Conservation (phyloP, 345 rosid genomes). For the Boechera retrofracta region DNA sequence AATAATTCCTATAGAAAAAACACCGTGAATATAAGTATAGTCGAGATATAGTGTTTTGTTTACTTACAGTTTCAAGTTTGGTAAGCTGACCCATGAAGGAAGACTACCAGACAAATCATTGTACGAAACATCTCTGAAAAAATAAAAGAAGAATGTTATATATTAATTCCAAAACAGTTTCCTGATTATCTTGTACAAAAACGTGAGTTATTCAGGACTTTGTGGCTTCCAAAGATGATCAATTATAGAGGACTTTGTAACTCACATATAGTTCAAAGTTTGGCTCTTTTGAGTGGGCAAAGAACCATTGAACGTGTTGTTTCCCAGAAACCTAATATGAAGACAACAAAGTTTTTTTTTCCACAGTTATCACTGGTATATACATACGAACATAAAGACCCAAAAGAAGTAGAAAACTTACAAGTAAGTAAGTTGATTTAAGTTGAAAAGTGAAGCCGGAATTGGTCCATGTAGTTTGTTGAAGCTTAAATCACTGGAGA, state of each 20-base stretch:
- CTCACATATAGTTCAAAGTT: constrained; percentile 58
- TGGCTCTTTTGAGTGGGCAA: constrained; percentile 59
- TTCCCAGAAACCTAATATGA: constrained; percentile 58
- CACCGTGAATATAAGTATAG: background rate
- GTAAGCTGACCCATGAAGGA: constrained; percentile 67
- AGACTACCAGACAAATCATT: constrained; percentile 63
- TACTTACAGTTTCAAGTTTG: constrained; percentile 44
- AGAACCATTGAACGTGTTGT: constrained; percentile 54
- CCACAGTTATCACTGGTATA: background rate
- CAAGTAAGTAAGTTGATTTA: constrained; percentile 43
- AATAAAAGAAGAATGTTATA: background rate
- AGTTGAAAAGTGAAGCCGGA: constrained; percentile 46
- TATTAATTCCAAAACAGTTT: background rate
- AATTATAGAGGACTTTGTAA: too few species aligned
- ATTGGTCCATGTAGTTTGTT: constrained; percentile 43
- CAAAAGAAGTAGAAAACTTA: constrained; percentile 2
- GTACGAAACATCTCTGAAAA: constrained; percentile 75
- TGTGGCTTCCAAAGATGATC: too few species aligned
- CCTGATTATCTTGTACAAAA: too few species aligned
- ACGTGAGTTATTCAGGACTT: too few species aligned
- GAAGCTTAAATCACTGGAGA: constrained; percentile 48
- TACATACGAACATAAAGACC: background rate
- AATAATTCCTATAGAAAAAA: background rate
- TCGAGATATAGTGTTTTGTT: background rate
- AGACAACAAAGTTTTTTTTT: constrained; percentile 14